Base-by-base conservation (phyloP, 1,139 yeast species). In the Saccharomyces hybrid region DNA sequence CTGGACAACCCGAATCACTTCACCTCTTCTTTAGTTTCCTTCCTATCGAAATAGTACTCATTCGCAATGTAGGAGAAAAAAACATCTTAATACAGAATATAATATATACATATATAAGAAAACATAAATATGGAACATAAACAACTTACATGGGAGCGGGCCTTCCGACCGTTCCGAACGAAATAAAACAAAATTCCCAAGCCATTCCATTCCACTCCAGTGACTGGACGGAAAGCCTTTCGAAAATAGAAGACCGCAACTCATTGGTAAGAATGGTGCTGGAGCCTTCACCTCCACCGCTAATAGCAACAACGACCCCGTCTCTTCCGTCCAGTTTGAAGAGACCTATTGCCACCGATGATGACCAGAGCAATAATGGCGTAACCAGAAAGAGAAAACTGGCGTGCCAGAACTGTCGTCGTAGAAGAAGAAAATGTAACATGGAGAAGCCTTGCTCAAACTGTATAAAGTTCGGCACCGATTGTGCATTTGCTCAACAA, bases 1-100 rank as follows among this genome's bases (percentile, higher is more conserved):
- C 71, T 88, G 57, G 96, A 88, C 67, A 88, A 88, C 59, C 84
- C 85, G 4, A 62, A 71, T 34, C 85, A 76, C 42, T 86, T 88
- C 59, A 83, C 86, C 66, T 61, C 63, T 11, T 70, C 73, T 47
- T 73, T 85, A 2, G 64, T 77, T 47, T 67, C 73, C 7, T 84
- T 81, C 59, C 62, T 79, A 47, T 58, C 62, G 5, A 49, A 53
- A 28, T 49, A 55, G 44, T 11, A 32, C 46, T 42, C 13, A 38
- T 44, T 32, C 20, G 7, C 2, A 11, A 14, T 1, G 27, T 13
- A 9, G 27, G 3, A 49, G 16, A n/a, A 29, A n/a, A 8, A 3
- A 46, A 9, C 16, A 46, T 46, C 7, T 44, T 14, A 2, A 34
- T 14, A 34, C 8, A 2, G 8, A 7, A 34, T 34, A 34, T 16